Evolutionary conservation across 2,329 filamentous ascomycete species (phyloP), one percentile per base, ranked within the genome.

Genomic region (Phaeosphaeriaceae sp.): DNA sequence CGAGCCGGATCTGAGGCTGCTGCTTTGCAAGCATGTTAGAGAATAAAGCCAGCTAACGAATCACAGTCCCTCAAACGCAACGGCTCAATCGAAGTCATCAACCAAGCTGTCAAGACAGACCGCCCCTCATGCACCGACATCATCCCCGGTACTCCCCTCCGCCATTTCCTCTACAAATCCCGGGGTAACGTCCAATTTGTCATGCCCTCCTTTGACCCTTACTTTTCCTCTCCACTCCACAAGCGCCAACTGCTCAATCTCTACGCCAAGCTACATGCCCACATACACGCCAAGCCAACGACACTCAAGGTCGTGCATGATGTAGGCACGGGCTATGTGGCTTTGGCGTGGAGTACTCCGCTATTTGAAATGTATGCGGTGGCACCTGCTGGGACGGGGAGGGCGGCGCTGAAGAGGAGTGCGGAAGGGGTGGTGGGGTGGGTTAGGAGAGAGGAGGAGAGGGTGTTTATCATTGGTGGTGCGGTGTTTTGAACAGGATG

Each of bases 381-480:
- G n/a, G 92, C 93, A 19, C 91, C 91, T 0, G 91, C 91, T 2
- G 89, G 79, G 21, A 84, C 84, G 22, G 82, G 82, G 51, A 78
- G 87, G 44, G 84, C 84, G 54, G 86, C 88, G 11, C 83, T 99
- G 69, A 91, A 92, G 10, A 90, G 94, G 75, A 92, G 90, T 11
- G 94, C 93, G 33, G 96, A 95, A 74, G 89, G 90, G 78, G 88
- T 99, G 50, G 89, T 96, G 6, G 91, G 95, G 72, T 99, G 94
- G 93, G 90, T 94, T 1, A 89, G 91, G 73, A 85, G 89, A 65
- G 95, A 99, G 78, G 94, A 98, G 78, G 93, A 98, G 78, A 84
- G 95, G 56, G 82, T 98, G 6, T 99, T 99, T 73, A 97, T 99
- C 58, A 95, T 99, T 73, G 95, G 95, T 1, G 96, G 95, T n/a